Conservation (phyloP, 208 protist species). For the Paratrypanosoma confusum region DNA sequence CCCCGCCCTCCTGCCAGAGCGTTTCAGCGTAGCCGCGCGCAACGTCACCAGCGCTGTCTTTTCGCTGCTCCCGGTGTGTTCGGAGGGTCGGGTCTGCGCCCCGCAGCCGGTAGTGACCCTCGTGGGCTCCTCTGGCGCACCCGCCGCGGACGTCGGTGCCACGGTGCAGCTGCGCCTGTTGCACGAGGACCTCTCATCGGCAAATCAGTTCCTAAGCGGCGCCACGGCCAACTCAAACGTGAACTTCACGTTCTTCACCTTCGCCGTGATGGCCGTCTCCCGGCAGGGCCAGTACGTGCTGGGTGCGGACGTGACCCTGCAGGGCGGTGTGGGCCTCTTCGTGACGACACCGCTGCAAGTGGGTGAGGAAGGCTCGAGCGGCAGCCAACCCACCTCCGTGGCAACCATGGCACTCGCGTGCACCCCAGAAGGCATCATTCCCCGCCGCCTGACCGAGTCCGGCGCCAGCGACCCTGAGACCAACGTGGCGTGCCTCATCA, state of each 20-base stretch:
- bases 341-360: slow-evolving; percentile 20
- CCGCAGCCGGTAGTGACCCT: slow-evolving; percentile 52
- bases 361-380: too few species aligned
- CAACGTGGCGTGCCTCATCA: slow-evolving; percentile 29
- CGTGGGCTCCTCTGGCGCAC: slow-evolving; percentile 16
- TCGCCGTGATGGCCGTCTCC: slow-evolving; percentile 33
- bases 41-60: slow-evolving; percentile 40
- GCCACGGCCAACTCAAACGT: slow-evolving; percentile 26
- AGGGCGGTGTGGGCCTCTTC: slow-evolving; percentile 23
- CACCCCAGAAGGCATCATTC: slow-evolving; percentile 36
- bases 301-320: slow-evolving; percentile 42
- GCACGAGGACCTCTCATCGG: slow-evolving; percentile 16
- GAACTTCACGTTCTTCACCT: slow-evolving; percentile 41
- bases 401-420: slow-evolving; percentile 47
- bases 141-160: slow-evolving; percentile 25
- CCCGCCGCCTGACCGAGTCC: background rate
- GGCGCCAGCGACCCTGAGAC: slow-evolving; percentile 1
- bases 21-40: slow-evolving; percentile 22
- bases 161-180: slow-evolving; percentile 35
- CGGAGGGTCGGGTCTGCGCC: slow-evolving; percentile 23
- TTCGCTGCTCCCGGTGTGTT: slow-evolving; percentile 34
- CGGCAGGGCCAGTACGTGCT: slow-evolving; percentile 43
- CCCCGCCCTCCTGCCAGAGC: slow-evolving; percentile 19
- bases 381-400: too few species aligned
- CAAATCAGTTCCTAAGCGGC: slow-evolving; percentile 20